These are phyloP conservation scores for Komagataella populi DNA, from an alignment of 805 yeast genomes.

Conservation along the genomic window DNA sequence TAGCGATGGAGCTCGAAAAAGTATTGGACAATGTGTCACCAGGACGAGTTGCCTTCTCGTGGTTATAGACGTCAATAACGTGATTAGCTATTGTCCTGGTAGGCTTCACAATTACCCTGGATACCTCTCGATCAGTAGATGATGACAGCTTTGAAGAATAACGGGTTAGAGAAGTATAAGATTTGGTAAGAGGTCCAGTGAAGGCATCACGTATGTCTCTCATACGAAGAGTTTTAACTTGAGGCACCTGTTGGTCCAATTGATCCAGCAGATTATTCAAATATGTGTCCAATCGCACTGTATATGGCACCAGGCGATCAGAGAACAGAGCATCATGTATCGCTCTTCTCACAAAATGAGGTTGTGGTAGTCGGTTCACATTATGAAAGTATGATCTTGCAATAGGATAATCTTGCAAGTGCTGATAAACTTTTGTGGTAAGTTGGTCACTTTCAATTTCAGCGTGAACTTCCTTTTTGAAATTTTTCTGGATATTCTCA, in stretches of 20 bases:
- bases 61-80: not conserved
- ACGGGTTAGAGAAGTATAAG: not conserved
- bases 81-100: not conserved
- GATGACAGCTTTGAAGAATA: not conserved
- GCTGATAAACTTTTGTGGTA: not conserved
- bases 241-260: slow-evolving; percentile 49
- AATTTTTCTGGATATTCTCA: not conserved
- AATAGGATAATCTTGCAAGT: slow-evolving; percentile 21
- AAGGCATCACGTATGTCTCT: slow-evolving; percentile 32
- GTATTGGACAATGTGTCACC: not conserved
- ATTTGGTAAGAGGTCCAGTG: slow-evolving; percentile 37
- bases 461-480: not conserved
- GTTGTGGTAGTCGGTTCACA: slow-evolving; percentile 12
- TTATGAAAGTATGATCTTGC: slow-evolving; percentile 20
- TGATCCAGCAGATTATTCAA: slow-evolving; percentile 41
- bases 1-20: not conserved
- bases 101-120: not conserved
- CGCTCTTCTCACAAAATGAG: slow-evolving; percentile 12
- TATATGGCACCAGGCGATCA: slow-evolving; percentile 8
- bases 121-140: not conserved
- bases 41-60: not conserved
- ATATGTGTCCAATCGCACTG: slow-evolving; percentile 27
- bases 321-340: slow-evolving; percentile 13
- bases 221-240: slow-evolving; percentile 38
- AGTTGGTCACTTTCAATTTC: not conserved